Percentiles rank a stretch among this genome's conserved stretches.
Evolutionary conservation across 179 eudicot species (phyloP).

Genomic region (Pouteria campechiana): DNA sequence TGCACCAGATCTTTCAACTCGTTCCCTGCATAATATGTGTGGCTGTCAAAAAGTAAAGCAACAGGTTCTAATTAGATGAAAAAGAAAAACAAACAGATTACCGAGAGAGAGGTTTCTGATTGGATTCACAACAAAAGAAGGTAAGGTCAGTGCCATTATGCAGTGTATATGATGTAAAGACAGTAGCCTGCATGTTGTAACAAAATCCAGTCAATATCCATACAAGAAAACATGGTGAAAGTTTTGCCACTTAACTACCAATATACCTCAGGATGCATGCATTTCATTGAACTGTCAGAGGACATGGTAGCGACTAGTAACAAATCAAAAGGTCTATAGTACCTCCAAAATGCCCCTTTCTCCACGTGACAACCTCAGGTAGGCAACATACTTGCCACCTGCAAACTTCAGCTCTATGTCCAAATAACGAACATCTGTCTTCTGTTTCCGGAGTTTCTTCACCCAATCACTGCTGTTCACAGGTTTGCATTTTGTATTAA

Average conservation of each 20-base stretch:
- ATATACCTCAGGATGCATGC: too few relatives aligned
- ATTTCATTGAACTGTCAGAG: too few relatives aligned
- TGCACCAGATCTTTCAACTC: conserved; percentile 30
- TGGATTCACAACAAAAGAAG: conserved; percentile 48
- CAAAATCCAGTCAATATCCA: conserved; percentile 7
- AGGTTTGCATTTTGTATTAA: conserved; percentile 72
- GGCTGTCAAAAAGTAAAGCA: too few relatives aligned
- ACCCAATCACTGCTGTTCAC: conserved; percentile 83
- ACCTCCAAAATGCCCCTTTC: conserved; percentile 83
- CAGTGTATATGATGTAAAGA: conserved; percentile 70
- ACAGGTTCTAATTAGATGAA: conserved; percentile 4
- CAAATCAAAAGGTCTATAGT: too few relatives aligned
- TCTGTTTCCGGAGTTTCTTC: conserved; percentile 74
- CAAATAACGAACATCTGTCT: conserved; percentile 47
- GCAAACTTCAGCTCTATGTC: conserved; percentile 77
- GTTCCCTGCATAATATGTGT: conserved; percentile 60
- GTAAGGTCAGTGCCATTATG: conserved; percentile 50
- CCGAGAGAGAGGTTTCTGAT: conserved; percentile 62
- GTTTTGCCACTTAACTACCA: too few relatives aligned
- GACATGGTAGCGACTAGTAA: too few relatives aligned
- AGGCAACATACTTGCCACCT: conserved; percentile 74
- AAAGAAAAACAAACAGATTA: conserved; percentile 13
- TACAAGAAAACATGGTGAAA: too few relatives aligned
- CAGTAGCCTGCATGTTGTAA: conserved; percentile 51
- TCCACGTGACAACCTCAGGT: conserved; percentile 69